These are phyloP conservation scores for Aspergillus melleus DNA, from an alignment of 2,329 filamentous ascomycete species.

Conservation along the genomic window DNA sequence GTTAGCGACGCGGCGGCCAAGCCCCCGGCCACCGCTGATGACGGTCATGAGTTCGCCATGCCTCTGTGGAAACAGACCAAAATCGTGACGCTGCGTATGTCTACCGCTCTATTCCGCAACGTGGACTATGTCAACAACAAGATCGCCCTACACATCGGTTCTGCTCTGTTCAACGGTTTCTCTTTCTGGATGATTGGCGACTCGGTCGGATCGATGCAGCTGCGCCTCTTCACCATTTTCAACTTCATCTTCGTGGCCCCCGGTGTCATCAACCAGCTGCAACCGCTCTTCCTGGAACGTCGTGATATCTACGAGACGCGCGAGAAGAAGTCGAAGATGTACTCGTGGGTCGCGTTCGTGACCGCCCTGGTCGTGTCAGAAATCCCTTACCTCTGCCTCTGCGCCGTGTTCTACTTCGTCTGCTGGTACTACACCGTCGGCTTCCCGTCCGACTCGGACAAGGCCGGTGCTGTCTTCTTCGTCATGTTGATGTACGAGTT, in stretches of 20 bases:
- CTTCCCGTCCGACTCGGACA: slow-evolving; percentile 33
- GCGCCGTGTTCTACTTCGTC: slow-evolving; percentile 65
- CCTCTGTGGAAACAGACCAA: slow-evolving; percentile 62
- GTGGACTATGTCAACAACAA: slow-evolving; percentile 67
- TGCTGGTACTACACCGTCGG: slow-evolving; percentile 75
- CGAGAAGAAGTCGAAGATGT: slow-evolving; percentile 70
- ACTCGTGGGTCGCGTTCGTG: slow-evolving; percentile 72
- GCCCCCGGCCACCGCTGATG: slow-evolving; percentile 44
- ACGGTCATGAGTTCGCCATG: slow-evolving; percentile 64
- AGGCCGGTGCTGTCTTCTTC: slow-evolving; percentile 56
- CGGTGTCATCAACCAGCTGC: slow-evolving; percentile 50
- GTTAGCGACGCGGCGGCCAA: slow-evolving; percentile 49
- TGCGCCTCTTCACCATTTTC: slow-evolving; percentile 70
- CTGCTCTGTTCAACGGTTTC: slow-evolving; percentile 50
- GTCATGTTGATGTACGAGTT: slow-evolving; percentile 73
- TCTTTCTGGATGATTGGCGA: slow-evolving; percentile 69
- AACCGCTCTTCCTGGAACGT: slow-evolving; percentile 68
- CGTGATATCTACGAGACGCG: slow-evolving; percentile 66
- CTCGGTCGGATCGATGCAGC: slow-evolving; percentile 65
- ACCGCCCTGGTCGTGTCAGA: slow-evolving; percentile 69
- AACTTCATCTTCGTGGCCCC: slow-evolving; percentile 58
- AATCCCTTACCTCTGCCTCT: slow-evolving; percentile 65
- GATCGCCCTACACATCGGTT: slow-evolving; percentile 55
- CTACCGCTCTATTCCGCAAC: slow-evolving; percentile 65
- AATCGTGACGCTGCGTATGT: slow-evolving; percentile 67